These are phyloP conservation scores for Irpex sp. DNA, from an alignment of 1,284 basidiomycete species.

Conservation along the genomic window DNA sequence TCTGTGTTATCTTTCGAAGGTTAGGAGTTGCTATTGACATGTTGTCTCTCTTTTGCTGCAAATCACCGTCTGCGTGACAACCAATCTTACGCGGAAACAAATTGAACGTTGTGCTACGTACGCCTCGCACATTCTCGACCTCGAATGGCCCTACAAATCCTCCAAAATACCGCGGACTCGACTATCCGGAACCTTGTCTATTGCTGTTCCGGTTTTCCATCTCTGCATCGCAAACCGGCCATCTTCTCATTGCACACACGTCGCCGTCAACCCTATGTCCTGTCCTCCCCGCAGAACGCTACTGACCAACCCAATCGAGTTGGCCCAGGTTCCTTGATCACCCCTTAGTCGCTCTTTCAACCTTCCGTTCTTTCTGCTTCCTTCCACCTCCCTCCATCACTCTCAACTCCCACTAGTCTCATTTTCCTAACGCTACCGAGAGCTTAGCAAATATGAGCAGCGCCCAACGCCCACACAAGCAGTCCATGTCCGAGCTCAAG, in stretches of 20 bases:
- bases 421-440: background rate
- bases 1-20: background rate
- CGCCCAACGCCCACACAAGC: constrained; percentile 36
- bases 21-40: background rate
- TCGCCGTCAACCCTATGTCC: background rate
- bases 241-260: background rate
- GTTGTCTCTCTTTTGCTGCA: background rate
- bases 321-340: background rate
- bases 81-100: background rate
- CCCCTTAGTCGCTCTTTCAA: constrained; percentile 7
- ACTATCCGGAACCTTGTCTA: background rate
- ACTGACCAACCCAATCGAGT: background rate
- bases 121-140: background rate
- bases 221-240: background rate
- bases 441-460: constrained; percentile 24
- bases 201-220: background rate
- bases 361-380: constrained; percentile 1
- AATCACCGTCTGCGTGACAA: background rate
- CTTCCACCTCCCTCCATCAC: background rate
- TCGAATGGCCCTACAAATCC: background rate
- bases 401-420: background rate
- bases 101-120: background rate
- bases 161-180: background rate
- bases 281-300: background rate
- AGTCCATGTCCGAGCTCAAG: constrained; percentile 82